phyloP scores from a whole-genome alignment of 495 filamentous ascomycete genomes.

The Glonium stellatum region DNA sequence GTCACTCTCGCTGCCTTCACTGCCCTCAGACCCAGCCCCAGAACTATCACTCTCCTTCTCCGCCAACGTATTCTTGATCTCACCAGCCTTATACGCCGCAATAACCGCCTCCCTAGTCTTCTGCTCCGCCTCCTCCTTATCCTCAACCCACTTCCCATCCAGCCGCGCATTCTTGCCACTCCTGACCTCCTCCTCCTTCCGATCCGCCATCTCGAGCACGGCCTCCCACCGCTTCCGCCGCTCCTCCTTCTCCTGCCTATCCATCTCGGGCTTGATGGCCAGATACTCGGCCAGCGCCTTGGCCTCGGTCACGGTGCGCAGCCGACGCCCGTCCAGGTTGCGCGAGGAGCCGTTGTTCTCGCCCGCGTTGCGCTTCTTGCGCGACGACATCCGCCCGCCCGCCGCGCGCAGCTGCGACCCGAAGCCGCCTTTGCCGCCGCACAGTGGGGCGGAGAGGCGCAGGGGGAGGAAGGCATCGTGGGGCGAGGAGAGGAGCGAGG shows the following conservation, averaged over 20 bases:
- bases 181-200: slow-evolving; percentile 69
- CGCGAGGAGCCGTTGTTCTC: slow-evolving; percentile 82
- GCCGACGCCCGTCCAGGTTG: slow-evolving; percentile 84
- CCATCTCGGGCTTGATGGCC: slow-evolving; percentile 94
- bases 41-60: slow-evolving; percentile 8
- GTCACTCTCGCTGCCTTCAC: not conserved
- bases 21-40: slow-evolving; percentile 8
- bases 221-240: slow-evolving; percentile 73
- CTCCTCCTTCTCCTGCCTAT: slow-evolving; percentile 80
- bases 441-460: slow-evolving; percentile 65
- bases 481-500: slow-evolving; percentile 44
- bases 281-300: slow-evolving; percentile 93
- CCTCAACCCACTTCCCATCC: slow-evolving; percentile 85
- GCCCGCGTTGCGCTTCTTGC: slow-evolving; percentile 77
- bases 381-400: slow-evolving; percentile 93
- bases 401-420: slow-evolving; percentile 94
- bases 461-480: slow-evolving; percentile 67
- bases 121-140: slow-evolving; percentile 77
- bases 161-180: slow-evolving; percentile 59
- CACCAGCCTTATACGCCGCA: slow-evolving; percentile 61
- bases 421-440: slow-evolving; percentile 94
- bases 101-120: slow-evolving; percentile 77
- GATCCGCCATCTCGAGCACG: slow-evolving; percentile 75
- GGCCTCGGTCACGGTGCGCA: slow-evolving; percentile 88
- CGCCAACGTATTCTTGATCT: slow-evolving; percentile 40